phyloP scores from a whole-genome alignment of 495 filamentous ascomycete genomes.

The Penicillium diatomitis region DNA sequence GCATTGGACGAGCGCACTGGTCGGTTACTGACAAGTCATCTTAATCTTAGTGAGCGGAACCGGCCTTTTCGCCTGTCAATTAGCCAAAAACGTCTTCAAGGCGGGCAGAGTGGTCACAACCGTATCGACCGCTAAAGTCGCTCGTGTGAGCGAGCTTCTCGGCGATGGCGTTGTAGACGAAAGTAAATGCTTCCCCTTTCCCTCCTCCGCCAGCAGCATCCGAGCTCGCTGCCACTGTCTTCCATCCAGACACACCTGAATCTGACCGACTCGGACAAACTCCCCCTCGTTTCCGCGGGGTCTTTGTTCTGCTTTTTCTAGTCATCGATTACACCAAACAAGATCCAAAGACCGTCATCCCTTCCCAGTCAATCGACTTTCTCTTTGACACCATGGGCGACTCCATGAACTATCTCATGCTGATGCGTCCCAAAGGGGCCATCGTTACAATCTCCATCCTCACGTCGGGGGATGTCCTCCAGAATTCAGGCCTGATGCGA shows the following conservation, averaged over 20 bases:
- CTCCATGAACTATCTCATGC: constrained; percentile 22
- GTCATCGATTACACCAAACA: constrained; percentile 43
- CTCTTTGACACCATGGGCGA: constrained; percentile 41
- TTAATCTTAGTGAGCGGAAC: constrained; percentile 34
- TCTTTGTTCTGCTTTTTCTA: neutral
- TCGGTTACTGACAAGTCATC: too few relatives aligned
- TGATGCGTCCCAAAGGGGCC: constrained; percentile 18
- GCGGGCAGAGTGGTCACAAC: constrained; percentile 43
- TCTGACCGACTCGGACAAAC: too few relatives aligned
- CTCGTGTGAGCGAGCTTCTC: constrained; percentile 32
- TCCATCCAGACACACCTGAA: too few relatives aligned
- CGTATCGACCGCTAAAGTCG: constrained; percentile 43
- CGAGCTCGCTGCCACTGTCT: too few relatives aligned
- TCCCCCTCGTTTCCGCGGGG: too few relatives aligned
- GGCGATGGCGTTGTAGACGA: constrained; percentile 23
- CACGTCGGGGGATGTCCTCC: constrained; percentile 6
- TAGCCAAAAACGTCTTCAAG: constrained; percentile 46
- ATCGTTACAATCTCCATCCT: constrained; percentile 8
- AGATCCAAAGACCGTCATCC: constrained; percentile 31
- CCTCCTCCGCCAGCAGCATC: neutral
- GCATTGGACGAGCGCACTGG: too few relatives aligned
- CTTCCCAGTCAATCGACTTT: constrained; percentile 38
- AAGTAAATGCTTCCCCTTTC: constrained; percentile 6
- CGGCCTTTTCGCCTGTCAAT: constrained; percentile 38
- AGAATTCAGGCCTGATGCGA: constrained; percentile 15